Evolutionary conservation across 1,139 yeast genomes (phyloP), one percentile per base, ranked within the genome.

Genomic region (Yarrowia galli): DNA sequence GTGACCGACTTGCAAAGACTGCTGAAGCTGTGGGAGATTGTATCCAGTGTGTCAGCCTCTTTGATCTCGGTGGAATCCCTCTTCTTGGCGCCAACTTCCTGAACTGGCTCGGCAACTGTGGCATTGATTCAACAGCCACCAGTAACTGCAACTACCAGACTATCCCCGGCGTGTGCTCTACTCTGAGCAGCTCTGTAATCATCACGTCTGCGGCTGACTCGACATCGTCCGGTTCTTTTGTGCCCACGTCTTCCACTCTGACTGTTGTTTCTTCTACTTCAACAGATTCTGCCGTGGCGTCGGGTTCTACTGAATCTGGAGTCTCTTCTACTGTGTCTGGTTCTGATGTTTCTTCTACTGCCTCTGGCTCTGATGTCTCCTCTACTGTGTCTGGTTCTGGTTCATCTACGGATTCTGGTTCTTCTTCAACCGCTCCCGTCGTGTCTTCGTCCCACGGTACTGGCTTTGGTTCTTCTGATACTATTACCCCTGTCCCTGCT

Each of bases 171-270:
- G 13, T n/a, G 36, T 56, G 63, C 13, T 10, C 6, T 6, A 56
- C 63, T 40, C 32, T 40, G n/a, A 45, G 53, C 35, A 32, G 42
- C 42, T 40, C 63, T 25, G 63, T 40, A 4, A 16, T 51, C 32
- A 51, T 51, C 20, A 51, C 58, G 2, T 51, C 58, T 15, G 58
- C 42, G n/a, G n/a, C n/a, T n/a, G n/a, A n/a, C n/a, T n/a, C n/a
- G n/a, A n/a, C n/a, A n/a, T n/a, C n/a, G n/a, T n/a, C n/a, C n/a
- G n/a, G n/a, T n/a, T n/a, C n/a, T n/a, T n/a, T n/a, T n/a, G n/a
- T 9, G 43, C 58, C 3, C 43, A 35, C 10, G 2, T 18, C 54
- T n/a, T 22, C 40, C 16, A 32, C 54, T 13, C n/a, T n/a, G n/a
- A n/a, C 8, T 48, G 54, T 48, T 25, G 36, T n/a, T n/a, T n/a